phyloP scores from a whole-genome alignment of 306 rosid species.

The Canavalia gladiata region DNA sequence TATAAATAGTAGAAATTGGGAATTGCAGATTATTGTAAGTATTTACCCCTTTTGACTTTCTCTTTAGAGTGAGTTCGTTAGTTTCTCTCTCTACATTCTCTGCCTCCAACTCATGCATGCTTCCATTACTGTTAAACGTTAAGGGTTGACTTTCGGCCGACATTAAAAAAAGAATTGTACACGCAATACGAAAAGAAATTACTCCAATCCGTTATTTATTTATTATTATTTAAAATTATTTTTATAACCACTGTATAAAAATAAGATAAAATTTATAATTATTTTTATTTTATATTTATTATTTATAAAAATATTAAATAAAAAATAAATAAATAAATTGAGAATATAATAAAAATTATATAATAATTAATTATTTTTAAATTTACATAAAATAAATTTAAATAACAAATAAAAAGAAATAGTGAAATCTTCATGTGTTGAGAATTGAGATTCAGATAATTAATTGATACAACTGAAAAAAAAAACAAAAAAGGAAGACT shows the following conservation, averaged over 20 bases:
- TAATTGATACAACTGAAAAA: neutral
- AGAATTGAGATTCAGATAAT: neutral
- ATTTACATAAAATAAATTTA: no score
- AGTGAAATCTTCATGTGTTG: constrained; percentile 28
- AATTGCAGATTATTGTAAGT: no score
- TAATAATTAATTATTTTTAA: no score
- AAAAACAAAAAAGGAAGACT: neutral
- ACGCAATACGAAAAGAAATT: neutral
- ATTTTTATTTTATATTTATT: no score
- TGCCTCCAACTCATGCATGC: constrained; percentile 13
- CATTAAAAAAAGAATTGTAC: neutral
- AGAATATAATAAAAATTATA: no score
- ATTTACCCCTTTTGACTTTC: constrained; percentile 43
- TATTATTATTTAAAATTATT: no score
- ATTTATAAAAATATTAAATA: no score
- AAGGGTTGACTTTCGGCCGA: constrained; percentile 45
- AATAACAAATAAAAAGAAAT: neutral
- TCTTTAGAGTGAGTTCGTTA: constrained; percentile 1
- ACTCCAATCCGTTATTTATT: no score
- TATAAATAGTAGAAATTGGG: no score
- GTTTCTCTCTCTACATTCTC: constrained; percentile 15
- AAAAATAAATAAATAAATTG: no score
- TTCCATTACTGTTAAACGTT: constrained; percentile 13
- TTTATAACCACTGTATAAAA: no score
- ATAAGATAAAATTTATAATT: no score